Evolutionary conservation across 768 basidiomycete genomes (phyloP).

Genomic region (Xanthoconium stramineum): DNA sequence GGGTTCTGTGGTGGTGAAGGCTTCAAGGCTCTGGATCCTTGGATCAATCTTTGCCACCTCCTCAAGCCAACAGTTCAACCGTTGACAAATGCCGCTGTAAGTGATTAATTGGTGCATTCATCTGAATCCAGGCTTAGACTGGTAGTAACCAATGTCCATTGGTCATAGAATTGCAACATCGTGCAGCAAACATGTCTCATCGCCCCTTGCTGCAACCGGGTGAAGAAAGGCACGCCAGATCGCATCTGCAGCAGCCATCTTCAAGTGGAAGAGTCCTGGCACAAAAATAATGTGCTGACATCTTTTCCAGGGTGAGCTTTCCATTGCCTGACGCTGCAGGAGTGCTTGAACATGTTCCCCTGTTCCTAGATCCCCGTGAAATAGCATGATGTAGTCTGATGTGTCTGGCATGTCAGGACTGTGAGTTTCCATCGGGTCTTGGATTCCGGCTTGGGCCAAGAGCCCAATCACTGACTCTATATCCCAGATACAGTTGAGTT

Average conservation of each 20-base stretch:
- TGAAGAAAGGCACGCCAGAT: conserved; percentile 16
- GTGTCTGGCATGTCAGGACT: neutral
- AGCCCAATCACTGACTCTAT: neutral
- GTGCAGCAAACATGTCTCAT: conserved; percentile 14
- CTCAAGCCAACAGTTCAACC: neutral
- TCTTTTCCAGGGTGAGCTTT: conserved; percentile 22
- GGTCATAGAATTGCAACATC: conserved; percentile 26
- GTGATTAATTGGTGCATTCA: conserved; percentile 36
- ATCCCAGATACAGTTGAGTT: conserved; percentile 3
- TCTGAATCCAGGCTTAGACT: conserved; percentile 33
- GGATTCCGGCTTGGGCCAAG: neutral
- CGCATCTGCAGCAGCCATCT: conserved; percentile 29
- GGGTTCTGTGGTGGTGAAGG: neutral
- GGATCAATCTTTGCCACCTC: neutral
- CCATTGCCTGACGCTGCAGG: neutral
- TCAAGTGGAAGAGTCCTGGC: conserved; percentile 34
- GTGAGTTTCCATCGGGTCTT: neutral
- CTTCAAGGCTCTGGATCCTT: neutral
- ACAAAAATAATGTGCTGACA: conserved; percentile 35
- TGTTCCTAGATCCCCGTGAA: neutral
- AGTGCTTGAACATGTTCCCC: neutral
- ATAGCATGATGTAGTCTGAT: neutral
- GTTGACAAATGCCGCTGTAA: conserved; percentile 26
- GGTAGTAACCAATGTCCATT: conserved; percentile 31
- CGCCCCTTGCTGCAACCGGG: neutral